phyloP scores from a whole-genome alignment of 169 alveolate species.

The Cryptosporidium ubiquitum region DNA sequence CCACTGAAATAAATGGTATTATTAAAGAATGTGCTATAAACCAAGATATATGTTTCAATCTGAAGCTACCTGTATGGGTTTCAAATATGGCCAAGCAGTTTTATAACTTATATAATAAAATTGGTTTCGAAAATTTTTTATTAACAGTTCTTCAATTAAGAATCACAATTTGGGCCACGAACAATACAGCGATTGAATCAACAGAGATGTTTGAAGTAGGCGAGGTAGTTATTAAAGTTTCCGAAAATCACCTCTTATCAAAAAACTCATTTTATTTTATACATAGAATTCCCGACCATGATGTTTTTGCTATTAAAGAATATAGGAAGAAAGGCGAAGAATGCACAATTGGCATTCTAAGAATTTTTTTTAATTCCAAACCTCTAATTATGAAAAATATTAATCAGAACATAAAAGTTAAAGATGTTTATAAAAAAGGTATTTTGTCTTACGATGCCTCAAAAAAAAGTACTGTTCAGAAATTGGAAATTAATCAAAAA shows the following conservation, averaged over 20 bases:
- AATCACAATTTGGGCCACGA: conserved; percentile 39
- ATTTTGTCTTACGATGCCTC: background rate
- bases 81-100: conserved; percentile 12
- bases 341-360: conserved; percentile 46
- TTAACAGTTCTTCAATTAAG: conserved; percentile 19
- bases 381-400: conserved; percentile 6
- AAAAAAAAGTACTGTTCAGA: background rate
- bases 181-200: background rate
- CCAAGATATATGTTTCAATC: background rate
- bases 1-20: conserved; percentile 6
- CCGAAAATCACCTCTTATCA: conserved; percentile 21
- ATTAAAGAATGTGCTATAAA: conserved; percentile 42
- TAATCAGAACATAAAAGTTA: background rate
- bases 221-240: background rate
- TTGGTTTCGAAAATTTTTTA: conserved; percentile 10
- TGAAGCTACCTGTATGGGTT: conserved; percentile 40
- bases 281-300: conserved; percentile 26
- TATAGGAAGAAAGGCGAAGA: background rate
- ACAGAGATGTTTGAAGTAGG: conserved; percentile 20
- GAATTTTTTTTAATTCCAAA: background rate
- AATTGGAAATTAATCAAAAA: background rate
- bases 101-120: background rate
- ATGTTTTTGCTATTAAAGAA: background rate
- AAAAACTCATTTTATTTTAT: conserved; percentile 26
- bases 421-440: background rate